Percentiles rank a stretch among this genome's conserved stretches.
Conservation (phyloP, 805 yeast genomes). For the Saturnispora diversa region DNA sequence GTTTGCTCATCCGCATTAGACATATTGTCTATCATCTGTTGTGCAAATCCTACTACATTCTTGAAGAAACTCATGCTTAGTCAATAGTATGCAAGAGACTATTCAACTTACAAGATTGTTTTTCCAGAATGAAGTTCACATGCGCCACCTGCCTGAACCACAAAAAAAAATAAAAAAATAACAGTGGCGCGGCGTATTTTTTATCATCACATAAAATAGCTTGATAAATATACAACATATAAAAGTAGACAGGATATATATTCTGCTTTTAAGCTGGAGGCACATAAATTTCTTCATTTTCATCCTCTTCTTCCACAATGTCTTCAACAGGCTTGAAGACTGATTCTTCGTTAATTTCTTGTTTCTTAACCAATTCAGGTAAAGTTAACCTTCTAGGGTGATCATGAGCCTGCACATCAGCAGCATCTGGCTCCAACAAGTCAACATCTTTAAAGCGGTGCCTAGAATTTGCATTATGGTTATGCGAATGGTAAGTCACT, state of each 20-base stretch:
- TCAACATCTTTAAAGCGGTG: slow-evolving; percentile 10
- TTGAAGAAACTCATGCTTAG: slow-evolving; percentile 43
- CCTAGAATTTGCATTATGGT: slow-evolving; percentile 1
- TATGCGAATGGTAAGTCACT: neutral
- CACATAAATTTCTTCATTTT: too few species aligned
- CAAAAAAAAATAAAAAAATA: too few species aligned
- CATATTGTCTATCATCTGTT: slow-evolving; percentile 36
- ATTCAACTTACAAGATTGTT: too few species aligned
- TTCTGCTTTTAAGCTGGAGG: too few species aligned
- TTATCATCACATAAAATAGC: neutral
- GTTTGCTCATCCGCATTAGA: slow-evolving; percentile 38
- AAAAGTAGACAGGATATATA: too few species aligned
- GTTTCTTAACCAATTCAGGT: neutral
- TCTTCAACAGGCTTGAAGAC: slow-evolving; percentile 10
- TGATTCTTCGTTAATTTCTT: slow-evolving; percentile 8
- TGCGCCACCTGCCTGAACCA: neutral
- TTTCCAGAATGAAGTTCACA: too few species aligned
- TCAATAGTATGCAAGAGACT: too few species aligned
- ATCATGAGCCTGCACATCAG: too few species aligned
- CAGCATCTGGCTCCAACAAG: slow-evolving; percentile 20
- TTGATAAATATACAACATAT: too few species aligned
- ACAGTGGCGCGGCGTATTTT: too few species aligned
- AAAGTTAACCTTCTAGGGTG: slow-evolving; percentile 3
- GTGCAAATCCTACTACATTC: slow-evolving; percentile 40
- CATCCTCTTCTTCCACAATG: slow-evolving; percentile 1